Evolutionary conservation across 192 early-diverging fungal genomes (phyloP).

Genomic region (Coemansia aciculifera): DNA sequence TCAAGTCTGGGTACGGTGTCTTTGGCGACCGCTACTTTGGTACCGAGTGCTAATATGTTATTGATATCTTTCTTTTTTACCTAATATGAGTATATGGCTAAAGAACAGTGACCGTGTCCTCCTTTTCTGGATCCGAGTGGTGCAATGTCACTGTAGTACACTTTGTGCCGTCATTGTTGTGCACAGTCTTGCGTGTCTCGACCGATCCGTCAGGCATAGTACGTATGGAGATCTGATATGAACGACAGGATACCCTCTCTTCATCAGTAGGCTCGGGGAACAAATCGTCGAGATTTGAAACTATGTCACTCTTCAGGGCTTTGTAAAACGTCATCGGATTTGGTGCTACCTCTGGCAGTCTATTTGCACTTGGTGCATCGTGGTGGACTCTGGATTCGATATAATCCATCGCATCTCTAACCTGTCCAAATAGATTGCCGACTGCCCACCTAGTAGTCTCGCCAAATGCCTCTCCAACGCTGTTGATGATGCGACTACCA

Average conservation of each 20-base stretch:
- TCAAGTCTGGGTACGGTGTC: slow-evolving; percentile 85
- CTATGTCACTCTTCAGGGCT: slow-evolving; percentile 29
- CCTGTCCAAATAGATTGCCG: slow-evolving; percentile 37
- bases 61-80: not conserved
- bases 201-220: slow-evolving; percentile 51
- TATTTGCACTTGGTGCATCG: not conserved
- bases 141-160: slow-evolving; percentile 37
- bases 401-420: slow-evolving; percentile 39
- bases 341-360: not conserved
- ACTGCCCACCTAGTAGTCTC: slow-evolving; percentile 49
- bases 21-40: slow-evolving; percentile 76
- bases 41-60: slow-evolving; percentile 31
- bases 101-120: slow-evolving; percentile 14
- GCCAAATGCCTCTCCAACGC: slow-evolving; percentile 38
- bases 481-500: slow-evolving; percentile 23
- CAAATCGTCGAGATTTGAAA: slow-evolving; percentile 31
- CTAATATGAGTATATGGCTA: no score
- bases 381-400: slow-evolving; percentile 35
- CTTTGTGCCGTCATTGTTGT: slow-evolving; percentile 26
- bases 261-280: slow-evolving; percentile 28
- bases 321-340: slow-evolving; percentile 15
- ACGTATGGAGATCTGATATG: slow-evolving; percentile 38
- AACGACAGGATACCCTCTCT: slow-evolving; percentile 15
- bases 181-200: slow-evolving; percentile 43
- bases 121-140: slow-evolving; percentile 9